Base-by-base conservation (phyloP, 129 eudicot genomes). In the Arctium minus region DNA sequence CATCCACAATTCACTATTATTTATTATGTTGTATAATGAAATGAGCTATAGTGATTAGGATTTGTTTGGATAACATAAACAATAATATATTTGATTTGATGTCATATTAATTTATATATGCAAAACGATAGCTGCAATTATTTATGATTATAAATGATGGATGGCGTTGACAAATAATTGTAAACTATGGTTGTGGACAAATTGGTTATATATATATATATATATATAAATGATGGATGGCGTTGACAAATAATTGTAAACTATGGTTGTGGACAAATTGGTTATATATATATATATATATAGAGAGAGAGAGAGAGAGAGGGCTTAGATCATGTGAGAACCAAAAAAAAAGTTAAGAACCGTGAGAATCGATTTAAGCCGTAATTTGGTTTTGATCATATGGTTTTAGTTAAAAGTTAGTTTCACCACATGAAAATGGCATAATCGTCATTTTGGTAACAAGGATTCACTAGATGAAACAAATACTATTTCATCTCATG, bases 41-140 rank as follows among this genome's bases (percentile, higher is more conserved):
- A 33, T 1, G 36, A 33, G 36, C 1, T 2, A 33, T 33, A 2
- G 36, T 33, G 1, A 33, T 44, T 44, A 36, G 80, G 80, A 69
- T 68, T 27, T 56, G 44, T 76, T 83, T 46, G 86, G 86, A 70
- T 76, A 69, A 50, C 81, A 83, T 76, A 76, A 50, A 69, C 73
- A 83, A 83, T 60, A 27, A 69, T 76, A 48, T 70, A 82, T 44
- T 82, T 74, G 76, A 82, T 76, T 46, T 76, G 60, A 8, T 46
- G 75, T 75, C 70, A 67, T 67, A 48, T 12, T 22, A 22, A 48
- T 50, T 8, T 60, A 60, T 60, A 73, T 73, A 73, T 42, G 40
- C 2, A 33, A 33, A 81, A 13, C 13, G 64, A 40, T 68, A 67
- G 82, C 67, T 79, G 82, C 30, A 7, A 27, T 22, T 79, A 11